Base-by-base conservation (phyloP, 208 protist species). In the Trypanosoma cruzi region DNA sequence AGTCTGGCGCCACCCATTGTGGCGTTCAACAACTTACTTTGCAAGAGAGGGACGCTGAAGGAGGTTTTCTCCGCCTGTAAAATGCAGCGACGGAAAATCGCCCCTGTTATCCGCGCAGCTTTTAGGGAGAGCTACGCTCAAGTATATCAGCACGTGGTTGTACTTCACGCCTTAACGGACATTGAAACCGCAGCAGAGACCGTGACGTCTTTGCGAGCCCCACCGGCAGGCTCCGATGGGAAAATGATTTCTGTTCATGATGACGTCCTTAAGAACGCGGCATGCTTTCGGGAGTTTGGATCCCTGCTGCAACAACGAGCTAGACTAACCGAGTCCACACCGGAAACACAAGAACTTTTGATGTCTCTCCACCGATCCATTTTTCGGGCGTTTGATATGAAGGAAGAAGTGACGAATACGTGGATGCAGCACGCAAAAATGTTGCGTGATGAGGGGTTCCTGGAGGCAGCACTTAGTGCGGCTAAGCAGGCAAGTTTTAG, bases 381-480 rank as follows among this genome's bases (percentile, higher is more conserved):
- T 49, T 96, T 89, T 75, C 59, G 77, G 24, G 77, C 87, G 11
- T 72, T 96, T 18, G 66, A 68, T 10, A 74, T 92, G 60, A 55
- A 75, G 5, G 67, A 81, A n/a, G 77, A 84, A 52, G 81, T 92
- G 42, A 77, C 86, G 11, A 66, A 84, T 42, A 89, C 81, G 54
- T 98, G 92, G 90, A 72, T 98, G 54, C 49, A 82, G 52, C 76
- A 97, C 68, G 89, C 90, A 24, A 83, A 93, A 52, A 68, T 97
- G 11, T 75, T 96, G 50, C 77, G 91, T 31, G 84, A 94, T 34
- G 81, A 79, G 20, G 84, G 86, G 4, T 82, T 96, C 40, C 73
- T 85, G 28, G 88, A 96, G 40, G 83, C 90, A 0, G 94, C 95
- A 10, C 69, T 90, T 26, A 82, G 58, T 53, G 92, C 90, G 16